A percentile compares a stretch with the other conserved stretches of the same genome.
These are phyloP conservation scores for Botrytis elliptica DNA, from an alignment of 2,329 filamentous ascomycete species.

Conservation along the genomic window DNA sequence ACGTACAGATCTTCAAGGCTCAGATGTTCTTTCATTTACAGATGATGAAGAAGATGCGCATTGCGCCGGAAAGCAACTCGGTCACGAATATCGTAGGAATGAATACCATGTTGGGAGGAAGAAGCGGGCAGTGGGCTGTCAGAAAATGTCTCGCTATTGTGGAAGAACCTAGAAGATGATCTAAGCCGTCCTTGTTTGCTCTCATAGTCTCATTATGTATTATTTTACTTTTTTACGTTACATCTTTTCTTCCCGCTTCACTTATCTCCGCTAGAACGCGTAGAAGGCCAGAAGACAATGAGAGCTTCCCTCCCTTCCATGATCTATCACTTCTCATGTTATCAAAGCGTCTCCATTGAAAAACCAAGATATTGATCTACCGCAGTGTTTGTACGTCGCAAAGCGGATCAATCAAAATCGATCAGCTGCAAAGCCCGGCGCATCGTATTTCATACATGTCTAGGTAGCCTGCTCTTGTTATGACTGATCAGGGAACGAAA, in stretches of 20 bases:
- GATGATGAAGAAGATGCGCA: not conserved
- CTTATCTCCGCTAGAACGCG: not conserved
- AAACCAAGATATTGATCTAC: not conserved
- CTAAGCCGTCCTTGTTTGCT: not conserved
- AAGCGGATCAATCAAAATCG: not conserved
- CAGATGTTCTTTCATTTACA: not conserved
- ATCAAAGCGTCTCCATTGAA: constrained; percentile 23
- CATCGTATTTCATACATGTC: not conserved
- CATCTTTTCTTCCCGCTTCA: not conserved
- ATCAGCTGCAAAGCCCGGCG: constrained; percentile 10
- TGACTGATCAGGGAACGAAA: not conserved
- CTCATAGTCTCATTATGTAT: not conserved
- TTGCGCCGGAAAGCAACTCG: not conserved
- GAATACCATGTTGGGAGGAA: constrained; percentile 10
- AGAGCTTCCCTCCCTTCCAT: constrained; percentile 20
- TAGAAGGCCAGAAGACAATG: not conserved
- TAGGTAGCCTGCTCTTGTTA: not conserved
- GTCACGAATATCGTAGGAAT: not conserved
- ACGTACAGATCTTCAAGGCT: constrained; percentile 2
- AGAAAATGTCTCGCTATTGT: constrained; percentile 3
- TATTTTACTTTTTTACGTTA: not conserved
- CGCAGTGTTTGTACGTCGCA: not conserved
- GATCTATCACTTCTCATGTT: constrained; percentile 13
- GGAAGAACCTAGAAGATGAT: not conserved
- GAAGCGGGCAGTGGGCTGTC: not conserved